A percentile compares a stretch with the other conserved stretches of the same genome.
These are phyloP conservation scores for Bruguiera parviflora DNA, from an alignment of 345 rosid species.

Conservation along the genomic window DNA sequence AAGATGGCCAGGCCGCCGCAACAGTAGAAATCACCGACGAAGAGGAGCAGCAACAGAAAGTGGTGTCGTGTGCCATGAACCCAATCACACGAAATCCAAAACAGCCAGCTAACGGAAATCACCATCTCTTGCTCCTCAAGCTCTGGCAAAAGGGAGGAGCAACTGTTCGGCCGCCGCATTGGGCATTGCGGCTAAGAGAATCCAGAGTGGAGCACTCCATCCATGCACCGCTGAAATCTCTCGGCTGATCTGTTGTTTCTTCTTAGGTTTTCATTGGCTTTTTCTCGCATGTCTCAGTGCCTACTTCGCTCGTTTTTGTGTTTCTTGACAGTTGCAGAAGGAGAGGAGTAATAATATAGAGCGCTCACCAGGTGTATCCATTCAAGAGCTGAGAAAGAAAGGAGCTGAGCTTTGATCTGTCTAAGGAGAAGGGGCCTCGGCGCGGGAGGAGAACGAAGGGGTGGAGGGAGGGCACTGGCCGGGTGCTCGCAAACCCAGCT, in stretches of 20 bases:
- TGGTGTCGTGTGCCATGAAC: constrained; percentile 25
- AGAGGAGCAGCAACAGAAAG: constrained; percentile 66
- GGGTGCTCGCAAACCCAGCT: constrained; percentile 58
- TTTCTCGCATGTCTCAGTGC: constrained; percentile 37
- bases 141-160: constrained; percentile 91
- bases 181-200: constrained; percentile 49
- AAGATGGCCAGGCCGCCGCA: too few relatives aligned
- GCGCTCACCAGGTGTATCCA: constrained; percentile 64
- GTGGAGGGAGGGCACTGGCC: constrained; percentile 88
- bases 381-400: constrained; percentile 89
- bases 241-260: constrained; percentile 64
- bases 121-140: constrained; percentile 83
- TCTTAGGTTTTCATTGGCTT: constrained; percentile 62
- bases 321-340: constrained; percentile 61
- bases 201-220: constrained; percentile 56
- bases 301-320: constrained; percentile 61
- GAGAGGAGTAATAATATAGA: constrained; percentile 46
- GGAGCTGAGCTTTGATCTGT: constrained; percentile 79
- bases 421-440: constrained; percentile 83
- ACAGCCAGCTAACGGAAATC: constrained; percentile 88
- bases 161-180: constrained; percentile 38
- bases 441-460: constrained; percentile 77
- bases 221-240: constrained; percentile 53
- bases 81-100: constrained; percentile 57
- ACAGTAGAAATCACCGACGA: constrained; percentile 73